Base-by-base conservation (phyloP, 306 rosid species). In the Sindora glabra region DNA sequence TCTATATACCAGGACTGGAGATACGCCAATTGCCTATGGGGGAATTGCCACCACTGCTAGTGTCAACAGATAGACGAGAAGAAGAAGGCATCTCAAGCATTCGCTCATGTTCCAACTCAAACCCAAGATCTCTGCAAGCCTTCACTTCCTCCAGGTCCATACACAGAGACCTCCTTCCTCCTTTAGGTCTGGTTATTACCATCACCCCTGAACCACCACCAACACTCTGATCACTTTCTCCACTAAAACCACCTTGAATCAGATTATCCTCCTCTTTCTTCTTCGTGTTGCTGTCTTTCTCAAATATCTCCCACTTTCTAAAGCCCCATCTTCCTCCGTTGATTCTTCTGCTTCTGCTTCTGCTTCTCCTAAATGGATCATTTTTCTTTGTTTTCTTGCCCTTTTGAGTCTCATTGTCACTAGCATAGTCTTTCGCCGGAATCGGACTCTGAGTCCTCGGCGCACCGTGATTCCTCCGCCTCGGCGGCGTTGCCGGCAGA, bases 101-200 rank as follows among this genome's bases (percentile, higher is more conserved):
- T 3, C 59, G 56, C 18, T 81, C 67, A 8, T 73, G 80, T 27
- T 89, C 94, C 72, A 89, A 70, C 77, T 90, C 94, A 68, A 86
- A 86, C 2, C 97, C 97, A 47, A 90, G 90, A 53, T 90, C 97
- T 60, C 81, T 78, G 42, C 97, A 90, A 67, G 97, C 97, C 64
- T 80, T 90, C 3, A 89, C 89, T 84, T 89, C 97, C 6, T 84
- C 95, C 81, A 81, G 46, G 48, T 80, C 95, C 97, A 86, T 84
- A 12, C 89, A 76, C 21, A 89, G 56, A 2, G 86, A 30, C 33
- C 94, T 78, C 0, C 56, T 75, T n/a, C 94, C 95, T 29, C 97
- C 95, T 71, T 76, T 90, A 0, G 97, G 89, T 74, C 84, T 80
- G 0, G 92, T 77, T 59, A 86, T 74, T 50, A 89, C 56, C 78